phyloP scores from a whole-genome alignment of 176 grass and related monocot species.

The Pontederia paniculata region DNA sequence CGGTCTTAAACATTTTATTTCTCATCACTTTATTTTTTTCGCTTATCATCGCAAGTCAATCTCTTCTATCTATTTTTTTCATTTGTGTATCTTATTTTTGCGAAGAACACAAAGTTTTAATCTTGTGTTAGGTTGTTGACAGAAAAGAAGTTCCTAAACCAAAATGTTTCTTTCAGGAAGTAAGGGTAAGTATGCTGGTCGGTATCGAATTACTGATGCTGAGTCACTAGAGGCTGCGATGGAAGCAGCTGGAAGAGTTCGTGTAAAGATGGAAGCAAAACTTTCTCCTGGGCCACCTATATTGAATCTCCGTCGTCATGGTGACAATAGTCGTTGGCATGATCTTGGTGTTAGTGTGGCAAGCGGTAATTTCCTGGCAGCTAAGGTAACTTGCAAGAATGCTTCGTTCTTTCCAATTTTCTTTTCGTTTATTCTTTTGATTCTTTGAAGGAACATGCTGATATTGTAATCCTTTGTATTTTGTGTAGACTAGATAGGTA shows the following conservation, averaged over 20 bases:
- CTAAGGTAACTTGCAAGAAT: slow-evolving; percentile 49
- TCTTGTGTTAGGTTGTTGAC: too few species aligned
- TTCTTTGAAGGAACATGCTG: not conserved
- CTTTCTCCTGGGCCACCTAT: slow-evolving; percentile 97
- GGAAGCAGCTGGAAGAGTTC: slow-evolving; percentile 89
- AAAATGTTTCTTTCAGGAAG: slow-evolving; percentile 35
- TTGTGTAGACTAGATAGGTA: too few species aligned
- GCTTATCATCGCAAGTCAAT: too few species aligned
- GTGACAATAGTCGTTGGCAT: slow-evolving; percentile 56
- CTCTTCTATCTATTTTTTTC: too few species aligned
- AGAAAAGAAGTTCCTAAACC: not conserved
- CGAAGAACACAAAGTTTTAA: too few species aligned
- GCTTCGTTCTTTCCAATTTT: not conserved
- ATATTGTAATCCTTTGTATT: too few species aligned
- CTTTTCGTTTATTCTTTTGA: not conserved
- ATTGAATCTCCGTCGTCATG: slow-evolving; percentile 77
- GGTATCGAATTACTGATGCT: slow-evolving; percentile 70
- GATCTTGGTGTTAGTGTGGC: slow-evolving; percentile 72
- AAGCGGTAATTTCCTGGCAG: slow-evolving; percentile 93
- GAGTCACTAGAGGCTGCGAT: slow-evolving; percentile 67
- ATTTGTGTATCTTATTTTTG: too few species aligned
- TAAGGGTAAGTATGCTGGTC: slow-evolving; percentile 54
- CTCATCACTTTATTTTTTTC: too few species aligned
- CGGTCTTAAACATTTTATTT: too few species aligned
- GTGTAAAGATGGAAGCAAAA: slow-evolving; percentile 72